These are phyloP conservation scores for Aspergillus hiratsukae DNA, from an alignment of 2,329 filamentous ascomycete species.

Conservation along the genomic window DNA sequence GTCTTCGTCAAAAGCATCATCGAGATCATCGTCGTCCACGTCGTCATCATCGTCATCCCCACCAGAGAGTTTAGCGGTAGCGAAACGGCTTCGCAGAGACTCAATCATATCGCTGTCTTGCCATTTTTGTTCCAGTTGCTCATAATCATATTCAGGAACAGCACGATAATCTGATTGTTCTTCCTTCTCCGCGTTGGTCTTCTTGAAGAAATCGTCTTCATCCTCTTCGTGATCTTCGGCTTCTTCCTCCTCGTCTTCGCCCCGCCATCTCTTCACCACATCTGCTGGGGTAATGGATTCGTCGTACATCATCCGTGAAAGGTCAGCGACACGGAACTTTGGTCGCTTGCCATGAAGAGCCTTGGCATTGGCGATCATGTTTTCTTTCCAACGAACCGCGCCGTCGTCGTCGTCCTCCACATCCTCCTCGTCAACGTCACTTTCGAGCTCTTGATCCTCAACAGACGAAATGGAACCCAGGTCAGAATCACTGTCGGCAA, in stretches of 20 bases:
- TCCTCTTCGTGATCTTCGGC: slow-evolving; percentile 54
- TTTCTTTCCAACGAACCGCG: slow-evolving; percentile 79
- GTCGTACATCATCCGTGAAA: slow-evolving; percentile 87
- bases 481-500: slow-evolving; percentile 96
- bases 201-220: slow-evolving; percentile 62
- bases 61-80: slow-evolving; percentile 60
- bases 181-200: slow-evolving; percentile 47
- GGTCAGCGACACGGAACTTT: slow-evolving; percentile 72
- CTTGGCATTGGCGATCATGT: slow-evolving; percentile 70
- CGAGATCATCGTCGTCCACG: slow-evolving; percentile 45
- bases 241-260: slow-evolving; percentile 59
- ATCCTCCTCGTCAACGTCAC: slow-evolving; percentile 45
- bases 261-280: slow-evolving; percentile 75
- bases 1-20: slow-evolving; percentile 52
- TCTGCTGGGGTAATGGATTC: slow-evolving; percentile 69
- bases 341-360: slow-evolving; percentile 65
- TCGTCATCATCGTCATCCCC: slow-evolving; percentile 52
- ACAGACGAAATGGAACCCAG: slow-evolving; percentile 75
- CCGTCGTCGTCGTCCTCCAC: slow-evolving; percentile 68
- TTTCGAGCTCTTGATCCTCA: slow-evolving; percentile 53
- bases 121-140: slow-evolving; percentile 80
- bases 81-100: slow-evolving; percentile 68
- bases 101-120: slow-evolving; percentile 73
- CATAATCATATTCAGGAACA: slow-evolving; percentile 75
- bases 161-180: slow-evolving; percentile 65